Evolutionary conservation across 1,284 basidiomycete genomes (phyloP).

Genomic region (Vanrija sp.): DNA sequence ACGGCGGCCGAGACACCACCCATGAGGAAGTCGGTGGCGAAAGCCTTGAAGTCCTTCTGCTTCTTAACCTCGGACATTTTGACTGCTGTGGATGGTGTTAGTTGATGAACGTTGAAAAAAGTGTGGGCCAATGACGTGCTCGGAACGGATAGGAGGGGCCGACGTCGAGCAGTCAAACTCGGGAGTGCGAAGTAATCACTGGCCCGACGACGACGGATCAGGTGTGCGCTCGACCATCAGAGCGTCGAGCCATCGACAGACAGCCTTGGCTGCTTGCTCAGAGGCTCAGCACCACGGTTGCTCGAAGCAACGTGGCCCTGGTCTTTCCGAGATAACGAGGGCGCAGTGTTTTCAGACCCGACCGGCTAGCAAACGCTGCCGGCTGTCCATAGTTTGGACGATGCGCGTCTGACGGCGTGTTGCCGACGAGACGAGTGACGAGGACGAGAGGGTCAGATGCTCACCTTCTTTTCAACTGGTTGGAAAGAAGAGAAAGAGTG

Average conservation of each 20-base stretch:
- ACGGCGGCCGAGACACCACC: slow-evolving; percentile 62
- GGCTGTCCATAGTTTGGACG: background rate
- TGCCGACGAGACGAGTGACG: background rate
- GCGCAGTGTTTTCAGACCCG: background rate
- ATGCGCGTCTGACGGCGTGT: background rate
- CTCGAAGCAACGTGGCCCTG: no score
- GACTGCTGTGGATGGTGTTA: slow-evolving; percentile 7
- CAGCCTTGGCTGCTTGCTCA: no score
- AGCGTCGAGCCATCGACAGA: no score
- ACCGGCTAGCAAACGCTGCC: background rate
- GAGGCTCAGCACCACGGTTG: no score
- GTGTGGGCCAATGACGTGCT: no score
- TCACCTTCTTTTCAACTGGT: slow-evolving; percentile 15
- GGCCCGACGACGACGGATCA: no score
- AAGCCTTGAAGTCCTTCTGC: slow-evolving; percentile 50
- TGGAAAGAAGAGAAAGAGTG: slow-evolving; percentile 18
- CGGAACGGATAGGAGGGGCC: no score
- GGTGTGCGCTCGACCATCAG: no score
- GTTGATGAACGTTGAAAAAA: background rate
- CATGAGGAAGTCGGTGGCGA: slow-evolving; percentile 51
- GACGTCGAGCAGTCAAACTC: no score
- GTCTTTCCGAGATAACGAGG: no score
- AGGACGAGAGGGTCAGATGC: background rate
- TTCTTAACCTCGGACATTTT: slow-evolving; percentile 44
- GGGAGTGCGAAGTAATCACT: no score